Evolutionary conservation across 2,329 filamentous ascomycete species (phyloP).

Genomic region (Trichoderma semiorbis): DNA sequence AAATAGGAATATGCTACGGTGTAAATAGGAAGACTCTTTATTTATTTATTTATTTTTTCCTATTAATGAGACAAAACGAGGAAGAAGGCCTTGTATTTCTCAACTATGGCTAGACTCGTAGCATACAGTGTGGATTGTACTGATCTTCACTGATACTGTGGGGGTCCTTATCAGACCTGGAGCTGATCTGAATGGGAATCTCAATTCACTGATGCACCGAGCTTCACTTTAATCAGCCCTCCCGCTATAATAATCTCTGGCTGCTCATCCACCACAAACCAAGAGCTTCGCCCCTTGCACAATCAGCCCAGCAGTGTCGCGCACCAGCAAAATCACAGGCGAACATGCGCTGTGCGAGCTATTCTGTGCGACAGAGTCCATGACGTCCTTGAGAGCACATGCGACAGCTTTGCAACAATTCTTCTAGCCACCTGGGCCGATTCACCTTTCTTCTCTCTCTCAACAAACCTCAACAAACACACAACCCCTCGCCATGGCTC

Average conservation of each 20-base stretch:
- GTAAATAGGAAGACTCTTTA: too few relatives aligned
- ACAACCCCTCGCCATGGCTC: slow-evolving; percentile 37
- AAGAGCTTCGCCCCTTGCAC: not conserved
- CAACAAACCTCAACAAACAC: not conserved
- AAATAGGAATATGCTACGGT: too few relatives aligned
- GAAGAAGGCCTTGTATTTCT: too few relatives aligned
- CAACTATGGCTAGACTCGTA: not conserved
- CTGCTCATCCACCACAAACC: not conserved
- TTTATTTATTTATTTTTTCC: too few relatives aligned
- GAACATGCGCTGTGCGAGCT: slow-evolving; percentile 31
- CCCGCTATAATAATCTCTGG: not conserved
- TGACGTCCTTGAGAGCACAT: slow-evolving; percentile 29
- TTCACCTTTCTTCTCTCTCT: not conserved
- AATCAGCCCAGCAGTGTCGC: not conserved
- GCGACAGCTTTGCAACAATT: slow-evolving; percentile 28
- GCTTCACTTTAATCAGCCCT: not conserved
- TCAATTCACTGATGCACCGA: not conserved
- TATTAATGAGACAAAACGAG: too few relatives aligned
- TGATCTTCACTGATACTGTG: not conserved
- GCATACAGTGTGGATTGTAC: not conserved
- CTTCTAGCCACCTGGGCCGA: slow-evolving; percentile 1
- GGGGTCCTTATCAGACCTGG: not conserved
- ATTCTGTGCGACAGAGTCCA: slow-evolving; percentile 24
- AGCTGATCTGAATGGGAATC: not conserved
- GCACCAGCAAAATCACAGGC: not conserved